Conservation (phyloP, 1,139 yeast species). For the Pichia sp. region DNA sequence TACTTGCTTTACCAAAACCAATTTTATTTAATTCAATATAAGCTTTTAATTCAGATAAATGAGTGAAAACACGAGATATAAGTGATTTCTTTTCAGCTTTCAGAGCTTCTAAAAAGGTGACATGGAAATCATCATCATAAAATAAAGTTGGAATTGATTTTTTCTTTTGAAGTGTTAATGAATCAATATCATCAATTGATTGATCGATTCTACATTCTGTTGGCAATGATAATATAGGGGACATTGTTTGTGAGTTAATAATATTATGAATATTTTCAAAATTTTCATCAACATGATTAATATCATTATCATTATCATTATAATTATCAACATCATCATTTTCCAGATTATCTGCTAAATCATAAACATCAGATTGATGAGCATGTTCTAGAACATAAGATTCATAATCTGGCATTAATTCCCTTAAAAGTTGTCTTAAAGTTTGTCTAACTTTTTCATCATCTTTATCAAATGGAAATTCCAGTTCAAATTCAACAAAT, state of each 20-base stretch:
- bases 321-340: neutral
- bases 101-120: slow-evolving; percentile 41
- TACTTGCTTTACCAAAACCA: slow-evolving; percentile 83
- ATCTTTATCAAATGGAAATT: slow-evolving; percentile 21
- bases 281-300: neutral
- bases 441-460: slow-evolving; percentile 16
- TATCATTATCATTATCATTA: neutral
- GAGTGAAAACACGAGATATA: slow-evolving; percentile 60
- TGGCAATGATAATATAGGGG: neutral
- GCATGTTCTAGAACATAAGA: slow-evolving; percentile 1
- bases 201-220: neutral
- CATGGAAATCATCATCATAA: slow-evolving; percentile 43
- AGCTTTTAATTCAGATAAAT: slow-evolving; percentile 76
- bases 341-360: neutral
- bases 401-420: slow-evolving; percentile 13
- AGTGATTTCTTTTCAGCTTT: slow-evolving; percentile 66
- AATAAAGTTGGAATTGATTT: slow-evolving; percentile 36
- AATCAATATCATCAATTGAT: slow-evolving; percentile 18
- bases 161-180: slow-evolving; percentile 22
- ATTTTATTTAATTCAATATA: slow-evolving; percentile 76
- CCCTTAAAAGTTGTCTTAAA: slow-evolving; percentile 16
- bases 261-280: neutral
- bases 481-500: slow-evolving; percentile 28
- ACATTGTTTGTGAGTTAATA: neutral
- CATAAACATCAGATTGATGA: slow-evolving; percentile 3